A percentile compares a stretch with the other conserved stretches of the same genome.
phyloP scores from a whole-genome alignment of 2,329 filamentous ascomycete genomes.

The Fusarium pseudograminearum region DNA sequence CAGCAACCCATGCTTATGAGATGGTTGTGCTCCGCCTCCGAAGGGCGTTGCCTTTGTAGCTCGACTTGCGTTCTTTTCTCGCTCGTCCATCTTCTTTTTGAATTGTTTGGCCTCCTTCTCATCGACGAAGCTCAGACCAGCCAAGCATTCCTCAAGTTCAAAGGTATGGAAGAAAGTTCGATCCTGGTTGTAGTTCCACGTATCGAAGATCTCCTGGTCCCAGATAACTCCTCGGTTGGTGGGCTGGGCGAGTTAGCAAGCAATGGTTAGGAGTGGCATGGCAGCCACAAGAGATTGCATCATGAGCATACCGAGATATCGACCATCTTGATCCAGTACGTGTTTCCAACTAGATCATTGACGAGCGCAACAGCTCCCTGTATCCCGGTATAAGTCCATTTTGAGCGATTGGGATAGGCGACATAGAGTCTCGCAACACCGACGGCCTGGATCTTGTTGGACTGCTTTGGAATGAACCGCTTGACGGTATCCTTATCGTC shows the following conservation, averaged over 20 bases:
- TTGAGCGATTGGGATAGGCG: constrained; percentile 83
- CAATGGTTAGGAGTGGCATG: constrained; percentile 16
- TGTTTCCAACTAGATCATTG: constrained; percentile 94
- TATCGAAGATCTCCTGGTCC: constrained; percentile 98
- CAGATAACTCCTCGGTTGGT: constrained; percentile 87
- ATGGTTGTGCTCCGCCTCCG: constrained; percentile 60
- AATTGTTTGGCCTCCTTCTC: constrained; percentile 98
- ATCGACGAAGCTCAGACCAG: constrained; percentile 91
- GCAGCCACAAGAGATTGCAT: constrained; percentile 18
- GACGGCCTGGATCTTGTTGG: constrained; percentile 97
- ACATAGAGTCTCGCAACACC: constrained; percentile 94
- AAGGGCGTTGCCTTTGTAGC: constrained; percentile 85
- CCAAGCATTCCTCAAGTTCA: constrained; percentile 91
- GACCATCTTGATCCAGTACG: constrained; percentile 97
- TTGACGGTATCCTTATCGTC: constrained; percentile 98
- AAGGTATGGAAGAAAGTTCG: constrained; percentile 98
- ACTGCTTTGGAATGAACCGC: constrained; percentile 89
- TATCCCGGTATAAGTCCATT: constrained; percentile 94
- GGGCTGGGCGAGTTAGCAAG: constrained; percentile 62
- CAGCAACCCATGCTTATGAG: constrained; percentile 62
- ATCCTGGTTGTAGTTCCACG: constrained; percentile 95
- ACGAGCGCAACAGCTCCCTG: constrained; percentile 92
- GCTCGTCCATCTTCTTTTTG: constrained; percentile 95
- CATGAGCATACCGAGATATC: constrained; percentile 80
- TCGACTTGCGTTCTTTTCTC: constrained; percentile 95